Evolutionary conservation across 2,329 filamentous ascomycete species (phyloP), one percentile per base, ranked within the genome.

Genomic region (Acrocalymma vagum): DNA sequence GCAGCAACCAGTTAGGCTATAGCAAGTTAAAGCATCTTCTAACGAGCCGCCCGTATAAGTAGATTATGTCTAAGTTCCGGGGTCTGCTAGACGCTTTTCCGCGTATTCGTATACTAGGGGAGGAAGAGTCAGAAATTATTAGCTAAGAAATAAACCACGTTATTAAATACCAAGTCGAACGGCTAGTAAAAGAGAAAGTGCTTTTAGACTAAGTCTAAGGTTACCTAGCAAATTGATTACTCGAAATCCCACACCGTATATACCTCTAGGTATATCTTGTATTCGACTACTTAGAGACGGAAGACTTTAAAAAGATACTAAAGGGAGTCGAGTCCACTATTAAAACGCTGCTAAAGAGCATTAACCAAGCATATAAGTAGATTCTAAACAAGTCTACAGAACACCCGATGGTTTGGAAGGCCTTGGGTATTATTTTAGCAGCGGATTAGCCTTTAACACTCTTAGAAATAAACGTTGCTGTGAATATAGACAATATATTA

Each of bases 181-280:
- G 24, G 42, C 20, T 45, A 24, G 42, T 36, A 10, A 35, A 10
- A 27, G 42, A 45, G 42, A 45, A 45, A 40, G 25, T 6, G 24
- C 42, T 45, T 18, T 40, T 28, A 42, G 27, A 31, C n/a, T 5
- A 30, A 30, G 39, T 42, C 22, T 37, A 42, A 22, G 28, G 16
- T 32, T 31, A 40, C 36, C 30, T 45, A 15, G 35, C 24, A 40
- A 23, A 31, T 31, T 30, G 25, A 40, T 36, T 45, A 27, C 42
- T 45, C 15, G 27, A 36, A n/a, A 30, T 40, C 31, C 34, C 42
- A 18, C 42, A 46, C 27, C 42, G 42, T 23, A 46, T 38, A 37
- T 46, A 46, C 38, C 38, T 46, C 22, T 46, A 38, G 42, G 38
- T 46, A 46, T 46, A 41, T 42, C 38, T 46, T 32, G 38, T 46